phyloP scores from a whole-genome alignment of 2,329 filamentous ascomycete species.

The Dactylellina cionopaga region DNA sequence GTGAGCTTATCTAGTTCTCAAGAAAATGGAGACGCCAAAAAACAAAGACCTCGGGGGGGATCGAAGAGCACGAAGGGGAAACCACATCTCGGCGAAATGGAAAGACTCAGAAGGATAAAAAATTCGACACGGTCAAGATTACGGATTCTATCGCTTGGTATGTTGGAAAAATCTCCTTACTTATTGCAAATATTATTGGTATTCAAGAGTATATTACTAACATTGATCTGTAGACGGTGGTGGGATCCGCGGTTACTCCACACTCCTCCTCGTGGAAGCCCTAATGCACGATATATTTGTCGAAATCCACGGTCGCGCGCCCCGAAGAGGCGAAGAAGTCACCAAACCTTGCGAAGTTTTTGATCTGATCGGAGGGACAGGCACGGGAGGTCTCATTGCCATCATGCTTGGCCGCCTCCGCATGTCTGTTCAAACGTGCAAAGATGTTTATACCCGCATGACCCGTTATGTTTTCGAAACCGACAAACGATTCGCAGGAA shows the following conservation, averaged over 20 bases:
- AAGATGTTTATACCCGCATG: slow-evolving; percentile 94
- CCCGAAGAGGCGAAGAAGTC: slow-evolving; percentile 82
- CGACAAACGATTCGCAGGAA: slow-evolving; percentile 95
- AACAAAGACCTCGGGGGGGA: slow-evolving; percentile 10
- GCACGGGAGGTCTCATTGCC: slow-evolving; percentile 95
- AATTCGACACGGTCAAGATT: slow-evolving; percentile 31
- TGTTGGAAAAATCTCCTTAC: neutral
- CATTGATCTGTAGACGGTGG: slow-evolving; percentile 74
- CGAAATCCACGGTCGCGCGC: slow-evolving; percentile 81
- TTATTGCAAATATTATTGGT: neutral
- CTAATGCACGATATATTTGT: slow-evolving; percentile 97
- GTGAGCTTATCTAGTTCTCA: slow-evolving; percentile 14
- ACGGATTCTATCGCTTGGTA: slow-evolving; percentile 45
- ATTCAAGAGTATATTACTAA: neutral
- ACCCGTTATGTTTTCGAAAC: slow-evolving; percentile 96
- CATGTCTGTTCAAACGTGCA: slow-evolving; percentile 94
- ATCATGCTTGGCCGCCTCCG: slow-evolving; percentile 92
- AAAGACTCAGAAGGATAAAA: slow-evolving; percentile 30
- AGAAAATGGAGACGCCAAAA: slow-evolving; percentile 12
- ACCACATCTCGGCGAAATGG: slow-evolving; percentile 40
- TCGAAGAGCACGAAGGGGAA: slow-evolving; percentile 34
- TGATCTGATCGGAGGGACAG: slow-evolving; percentile 93
- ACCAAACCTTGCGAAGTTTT: slow-evolving; percentile 99
- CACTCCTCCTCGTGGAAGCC: slow-evolving; percentile 97
- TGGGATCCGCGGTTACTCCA: slow-evolving; percentile 95